Evolutionary conservation across 352 stramenopile species (phyloP), one percentile per base, ranked within the genome.

Genomic region (Phytopythium ostracodes): DNA sequence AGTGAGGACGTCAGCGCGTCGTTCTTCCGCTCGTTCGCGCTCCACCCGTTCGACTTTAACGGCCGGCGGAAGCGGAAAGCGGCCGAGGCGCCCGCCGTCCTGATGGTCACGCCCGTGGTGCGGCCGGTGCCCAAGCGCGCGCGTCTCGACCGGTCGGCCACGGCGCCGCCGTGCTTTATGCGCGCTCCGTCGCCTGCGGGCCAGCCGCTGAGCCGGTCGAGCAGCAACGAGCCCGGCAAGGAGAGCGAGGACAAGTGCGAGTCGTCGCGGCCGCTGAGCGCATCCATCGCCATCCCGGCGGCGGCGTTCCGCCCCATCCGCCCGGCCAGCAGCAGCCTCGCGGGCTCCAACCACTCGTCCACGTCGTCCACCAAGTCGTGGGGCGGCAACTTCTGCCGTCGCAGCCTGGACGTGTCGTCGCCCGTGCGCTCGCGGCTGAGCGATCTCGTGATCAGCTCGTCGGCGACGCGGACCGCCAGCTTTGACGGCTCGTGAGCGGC

Each of bases 401-500:
- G 75, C 61, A 90, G 82, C 46, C 58, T 89, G 14, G 80, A 89
- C 58, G 82, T 92, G 60, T 77, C 78, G 58, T 92, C 82, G 49
- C 80, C 78, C 8, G 59, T 90, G 56, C 75, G 73, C 11, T 66
- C 73, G 15, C 73, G 72, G 52, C 81, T 92, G 29, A 81, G 77
- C 31, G 81, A 92, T 47, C 67, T 92, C 57, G 68, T 87, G 63
- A 67, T 92, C 18, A 63, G 76, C 72, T 87, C 82, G 22, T 86
- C 82, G 12, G 68, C 74, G 18, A 65, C 70, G n/a, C 66, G 72
- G 29, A 70, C 72, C 0, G 74, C 75, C 22, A 87, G 77, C 66
- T 87, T 84, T 62, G 79, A 78, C n/a, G 74, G 74, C 36, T 76
- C 70, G 56, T 81, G 71, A 81, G 54, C 35, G 24, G 10, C 31